phyloP scores from a whole-genome alignment of 2,329 filamentous ascomycete genomes.

The Lomentospora prolificans region DNA sequence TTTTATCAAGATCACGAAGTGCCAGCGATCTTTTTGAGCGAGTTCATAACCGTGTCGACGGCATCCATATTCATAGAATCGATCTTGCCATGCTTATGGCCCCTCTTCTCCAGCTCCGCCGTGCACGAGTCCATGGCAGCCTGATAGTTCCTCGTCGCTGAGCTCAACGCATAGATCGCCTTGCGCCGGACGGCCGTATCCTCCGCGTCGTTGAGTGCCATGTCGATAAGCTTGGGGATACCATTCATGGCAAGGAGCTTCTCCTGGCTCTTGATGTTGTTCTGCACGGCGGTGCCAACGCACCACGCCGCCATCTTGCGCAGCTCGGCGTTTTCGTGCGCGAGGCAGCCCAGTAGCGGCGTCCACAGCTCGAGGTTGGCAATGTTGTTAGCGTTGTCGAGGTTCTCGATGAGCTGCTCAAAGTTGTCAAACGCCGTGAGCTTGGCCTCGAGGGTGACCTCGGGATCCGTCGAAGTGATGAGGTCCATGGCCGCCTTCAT shows the following conservation, averaged over 20 bases:
- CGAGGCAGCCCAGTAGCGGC: constrained; percentile 63
- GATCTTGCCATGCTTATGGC: constrained; percentile 49
- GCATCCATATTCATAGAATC: constrained; percentile 82
- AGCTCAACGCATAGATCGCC: constrained; percentile 82
- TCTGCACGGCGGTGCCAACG: constrained; percentile 88
- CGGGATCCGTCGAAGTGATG: constrained; percentile 51
- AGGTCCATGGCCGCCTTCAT: constrained; percentile 80
- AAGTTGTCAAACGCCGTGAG: constrained; percentile 88
- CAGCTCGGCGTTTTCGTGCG: constrained; percentile 59
- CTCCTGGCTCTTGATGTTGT: constrained; percentile 81
- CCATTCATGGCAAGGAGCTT: constrained; percentile 53
- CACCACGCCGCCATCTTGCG: constrained; percentile 89
- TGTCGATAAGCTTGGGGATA: constrained; percentile 56
- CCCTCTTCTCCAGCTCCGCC: constrained; percentile 46
- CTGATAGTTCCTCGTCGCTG: constrained; percentile 80
- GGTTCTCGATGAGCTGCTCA: constrained; percentile 79
- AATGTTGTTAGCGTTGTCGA: constrained; percentile 97
- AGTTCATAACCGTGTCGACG: constrained; percentile 65
- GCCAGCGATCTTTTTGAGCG: constrained; percentile 28
- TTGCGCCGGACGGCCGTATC: constrained; percentile 65
- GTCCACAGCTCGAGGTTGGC: constrained; percentile 70
- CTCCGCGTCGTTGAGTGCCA: constrained; percentile 52
- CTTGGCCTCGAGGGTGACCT: constrained; percentile 63
- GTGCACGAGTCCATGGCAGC: constrained; percentile 64
- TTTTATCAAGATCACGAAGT: neutral